Evolutionary conservation across 371 early-diverging fungal genomes (phyloP).

Genomic region (Capillidium rhysosporum): DNA sequence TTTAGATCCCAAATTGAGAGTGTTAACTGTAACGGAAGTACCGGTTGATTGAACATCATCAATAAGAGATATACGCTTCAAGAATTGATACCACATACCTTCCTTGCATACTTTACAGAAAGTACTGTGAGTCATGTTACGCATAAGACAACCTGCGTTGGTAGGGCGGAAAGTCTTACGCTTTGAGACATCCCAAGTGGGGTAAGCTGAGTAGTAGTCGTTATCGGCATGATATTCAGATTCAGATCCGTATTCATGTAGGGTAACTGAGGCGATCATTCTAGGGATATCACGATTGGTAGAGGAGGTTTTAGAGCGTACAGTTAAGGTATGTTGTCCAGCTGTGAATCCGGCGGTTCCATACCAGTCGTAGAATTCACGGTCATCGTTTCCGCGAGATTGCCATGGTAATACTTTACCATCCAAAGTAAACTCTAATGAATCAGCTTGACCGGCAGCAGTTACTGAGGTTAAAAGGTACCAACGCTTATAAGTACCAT

Average conservation of each 20-base stretch:
- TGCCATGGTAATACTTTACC: constrained; percentile 23
- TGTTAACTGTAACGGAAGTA: not conserved
- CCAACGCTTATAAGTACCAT: constrained; percentile 24
- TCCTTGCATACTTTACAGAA: constrained; percentile 34
- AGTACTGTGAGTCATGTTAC: constrained; percentile 23
- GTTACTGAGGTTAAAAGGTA: constrained; percentile 22
- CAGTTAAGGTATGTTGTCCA: constrained; percentile 15
- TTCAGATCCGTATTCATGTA: constrained; percentile 29
- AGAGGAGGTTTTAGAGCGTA: not conserved
- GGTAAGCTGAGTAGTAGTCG: constrained; percentile 26
- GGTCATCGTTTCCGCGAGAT: constrained; percentile 21
- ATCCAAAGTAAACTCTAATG: constrained; percentile 17
- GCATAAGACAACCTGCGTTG: constrained; percentile 31
- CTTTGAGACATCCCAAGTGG: constrained; percentile 17
- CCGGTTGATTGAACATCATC: constrained; percentile 10
- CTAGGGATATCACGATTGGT: not conserved
- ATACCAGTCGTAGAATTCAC: constrained; percentile 21
- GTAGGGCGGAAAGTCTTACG: constrained; percentile 23
- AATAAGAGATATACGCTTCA: constrained; percentile 21
- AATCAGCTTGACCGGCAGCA: constrained; percentile 21
- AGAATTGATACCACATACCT: constrained; percentile 28
- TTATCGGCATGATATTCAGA: constrained; percentile 17
- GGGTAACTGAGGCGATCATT: constrained; percentile 14
- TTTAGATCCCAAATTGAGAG: constrained; percentile 17
- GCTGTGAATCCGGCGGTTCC: constrained; percentile 15